Evolutionary conservation across 2,329 filamentous ascomycete species (phyloP).

Genomic region (Penicillium decumbens): DNA sequence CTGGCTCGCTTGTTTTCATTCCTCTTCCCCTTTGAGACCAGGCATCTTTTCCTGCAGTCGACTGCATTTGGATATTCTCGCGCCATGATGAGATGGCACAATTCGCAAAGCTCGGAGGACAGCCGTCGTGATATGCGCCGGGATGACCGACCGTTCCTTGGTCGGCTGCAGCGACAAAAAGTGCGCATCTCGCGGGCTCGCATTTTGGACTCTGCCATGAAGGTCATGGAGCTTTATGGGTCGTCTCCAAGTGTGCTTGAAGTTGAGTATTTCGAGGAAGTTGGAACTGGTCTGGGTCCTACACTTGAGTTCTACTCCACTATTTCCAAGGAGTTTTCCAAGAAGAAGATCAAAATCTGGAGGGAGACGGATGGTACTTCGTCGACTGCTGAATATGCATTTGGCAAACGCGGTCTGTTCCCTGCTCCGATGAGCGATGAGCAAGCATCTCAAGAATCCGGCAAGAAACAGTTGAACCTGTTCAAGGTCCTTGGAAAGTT

Average conservation of each 20-base stretch:
- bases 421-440: slow-evolving; percentile 82
- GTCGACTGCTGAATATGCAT: slow-evolving; percentile 73
- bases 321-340: slow-evolving; percentile 93
- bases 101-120: slow-evolving; percentile 76
- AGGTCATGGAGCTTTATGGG: slow-evolving; percentile 98
- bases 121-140: slow-evolving; percentile 72
- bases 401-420: slow-evolving; percentile 79
- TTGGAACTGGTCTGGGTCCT: slow-evolving; percentile 89
- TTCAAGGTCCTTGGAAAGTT: slow-evolving; percentile 97
- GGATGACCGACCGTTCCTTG: slow-evolving; percentile 86
- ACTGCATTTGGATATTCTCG: slow-evolving; percentile 97
- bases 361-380: slow-evolving; percentile 75
- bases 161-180: slow-evolving; percentile 88
- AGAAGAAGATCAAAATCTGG: slow-evolving; percentile 96
- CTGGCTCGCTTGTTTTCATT: slow-evolving; percentile 90
- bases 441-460: slow-evolving; percentile 67
- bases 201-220: slow-evolving; percentile 92
- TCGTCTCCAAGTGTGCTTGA: slow-evolving; percentile 94
- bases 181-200: slow-evolving; percentile 94
- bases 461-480: slow-evolving; percentile 79
- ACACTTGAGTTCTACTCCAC: slow-evolving; percentile 98
- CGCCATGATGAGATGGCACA: slow-evolving; percentile 97
- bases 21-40: slow-evolving; percentile 95
- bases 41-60: slow-evolving; percentile 93
- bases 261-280: slow-evolving; percentile 98